These are phyloP conservation scores for Arthrobotrys conoides DNA, from an alignment of 2,329 filamentous ascomycete species.

Conservation along the genomic window DNA sequence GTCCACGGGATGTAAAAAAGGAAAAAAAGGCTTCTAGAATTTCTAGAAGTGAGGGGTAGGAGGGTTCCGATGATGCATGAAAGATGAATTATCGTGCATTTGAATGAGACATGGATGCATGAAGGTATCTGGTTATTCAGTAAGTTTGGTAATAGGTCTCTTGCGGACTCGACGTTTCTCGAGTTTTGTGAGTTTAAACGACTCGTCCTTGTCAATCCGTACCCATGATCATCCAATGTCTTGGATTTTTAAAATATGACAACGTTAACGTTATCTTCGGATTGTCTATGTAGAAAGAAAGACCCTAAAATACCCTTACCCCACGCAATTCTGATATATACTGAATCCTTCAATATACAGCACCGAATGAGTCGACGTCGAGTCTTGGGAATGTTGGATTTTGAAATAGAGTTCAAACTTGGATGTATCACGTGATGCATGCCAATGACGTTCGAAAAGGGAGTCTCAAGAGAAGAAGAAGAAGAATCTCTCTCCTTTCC, in stretches of 20 bases:
- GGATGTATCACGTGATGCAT: constrained; percentile 17
- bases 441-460: constrained; percentile 14
- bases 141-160: neutral
- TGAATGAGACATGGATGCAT: constrained; percentile 4
- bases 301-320: neutral
- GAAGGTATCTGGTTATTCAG: neutral
- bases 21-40: neutral
- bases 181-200: neutral
- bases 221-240: neutral
- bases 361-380: neutral
- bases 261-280: constrained; percentile 13
- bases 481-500: neutral
- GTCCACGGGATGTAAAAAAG: no score
- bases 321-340: constrained; percentile 1
- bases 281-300: neutral
- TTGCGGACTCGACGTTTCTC: neutral
- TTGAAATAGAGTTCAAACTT: constrained; percentile 11
- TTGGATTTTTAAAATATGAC: neutral
- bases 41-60: constrained; percentile 10
- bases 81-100: neutral
- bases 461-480: neutral
- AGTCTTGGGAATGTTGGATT: constrained; percentile 30
- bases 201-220: neutral
- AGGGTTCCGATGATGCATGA: neutral
- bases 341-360: neutral